A percentile compares a stretch with the other conserved stretches of the same genome.
These are phyloP conservation scores for Penicillium sp. DNA, from an alignment of 2,329 filamentous ascomycete genomes.

Conservation along the genomic window DNA sequence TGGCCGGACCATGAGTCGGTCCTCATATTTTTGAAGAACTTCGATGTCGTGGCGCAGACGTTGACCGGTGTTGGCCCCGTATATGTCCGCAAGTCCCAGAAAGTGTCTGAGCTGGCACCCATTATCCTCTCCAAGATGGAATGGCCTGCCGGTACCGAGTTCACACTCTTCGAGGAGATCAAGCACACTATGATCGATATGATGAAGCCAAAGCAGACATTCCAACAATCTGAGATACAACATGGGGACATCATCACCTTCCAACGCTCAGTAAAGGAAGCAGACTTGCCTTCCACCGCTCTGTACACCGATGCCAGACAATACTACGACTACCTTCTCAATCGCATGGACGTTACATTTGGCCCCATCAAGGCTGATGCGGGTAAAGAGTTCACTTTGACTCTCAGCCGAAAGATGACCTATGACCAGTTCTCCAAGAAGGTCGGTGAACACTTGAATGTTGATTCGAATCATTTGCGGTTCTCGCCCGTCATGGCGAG, in stretches of 20 bases:
- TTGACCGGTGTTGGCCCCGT: slow-evolving; percentile 73
- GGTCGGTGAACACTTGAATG: slow-evolving; percentile 68
- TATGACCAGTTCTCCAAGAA: slow-evolving; percentile 84
- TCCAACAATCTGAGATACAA: slow-evolving; percentile 88
- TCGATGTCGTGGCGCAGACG: slow-evolving; percentile 70
- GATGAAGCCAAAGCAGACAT: slow-evolving; percentile 82
- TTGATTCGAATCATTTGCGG: slow-evolving; percentile 79
- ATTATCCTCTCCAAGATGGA: slow-evolving; percentile 75
- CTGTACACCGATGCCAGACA: slow-evolving; percentile 64
- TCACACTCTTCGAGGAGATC: slow-evolving; percentile 88
- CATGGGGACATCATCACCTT: slow-evolving; percentile 97
- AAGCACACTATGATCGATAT: slow-evolving; percentile 96
- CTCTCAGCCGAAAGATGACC: slow-evolving; percentile 77
- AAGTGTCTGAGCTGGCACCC: slow-evolving; percentile 75
- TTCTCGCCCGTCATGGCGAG: slow-evolving; percentile 80
- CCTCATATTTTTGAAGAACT: slow-evolving; percentile 87
- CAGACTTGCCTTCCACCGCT: slow-evolving; percentile 39
- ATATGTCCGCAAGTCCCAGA: slow-evolving; percentile 82
- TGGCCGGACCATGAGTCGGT: slow-evolving; percentile 63
- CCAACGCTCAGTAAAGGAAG: slow-evolving; percentile 57
- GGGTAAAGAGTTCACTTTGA: slow-evolving; percentile 66
- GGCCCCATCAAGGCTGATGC: slow-evolving; percentile 53
- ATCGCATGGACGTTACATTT: slow-evolving; percentile 74
- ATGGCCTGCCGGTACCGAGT: slow-evolving; percentile 70
- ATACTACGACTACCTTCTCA: slow-evolving; percentile 90